Conservation (phyloP, 2,329 filamentous ascomycete genomes). For the Fusarium circinatum region DNA sequence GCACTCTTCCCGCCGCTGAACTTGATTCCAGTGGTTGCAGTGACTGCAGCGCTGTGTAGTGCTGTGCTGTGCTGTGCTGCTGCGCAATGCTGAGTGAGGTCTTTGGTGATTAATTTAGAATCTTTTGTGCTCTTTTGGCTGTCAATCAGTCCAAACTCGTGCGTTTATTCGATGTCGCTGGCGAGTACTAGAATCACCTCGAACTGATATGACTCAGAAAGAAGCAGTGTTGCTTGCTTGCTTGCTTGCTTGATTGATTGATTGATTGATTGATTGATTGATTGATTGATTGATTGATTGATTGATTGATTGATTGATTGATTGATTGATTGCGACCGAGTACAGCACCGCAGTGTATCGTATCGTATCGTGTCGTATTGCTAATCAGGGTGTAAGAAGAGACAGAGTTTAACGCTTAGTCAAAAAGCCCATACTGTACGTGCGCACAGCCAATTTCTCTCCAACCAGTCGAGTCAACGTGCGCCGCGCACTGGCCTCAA, state of each 20-base stretch:
- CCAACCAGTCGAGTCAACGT: slow-evolving; percentile 36
- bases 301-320: too few relatives aligned
- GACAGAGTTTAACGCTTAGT: slow-evolving; percentile 36
- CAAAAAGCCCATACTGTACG: slow-evolving; percentile 34
- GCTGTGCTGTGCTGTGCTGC: slow-evolving; percentile 1
- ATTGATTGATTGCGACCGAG: background rate
- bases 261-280: too few relatives aligned
- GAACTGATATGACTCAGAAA: slow-evolving; percentile 25
- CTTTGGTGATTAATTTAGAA: slow-evolving; percentile 10
- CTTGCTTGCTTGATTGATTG: too few relatives aligned
- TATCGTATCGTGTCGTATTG: slow-evolving; percentile 14
- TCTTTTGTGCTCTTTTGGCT: background rate
- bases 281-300: too few relatives aligned
- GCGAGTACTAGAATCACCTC: slow-evolving; percentile 15
- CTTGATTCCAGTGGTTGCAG: slow-evolving; percentile 5
- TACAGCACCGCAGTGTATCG: background rate
- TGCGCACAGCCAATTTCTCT: slow-evolving; percentile 27
- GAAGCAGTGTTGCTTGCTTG: slow-evolving; percentile 33
- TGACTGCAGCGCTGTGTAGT: background rate
- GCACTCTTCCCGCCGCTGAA: slow-evolving; percentile 27
- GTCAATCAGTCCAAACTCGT: background rate
- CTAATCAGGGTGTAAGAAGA: slow-evolving; percentile 36
- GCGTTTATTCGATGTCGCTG: background rate
- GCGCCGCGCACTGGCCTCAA: slow-evolving; percentile 36
- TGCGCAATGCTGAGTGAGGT: background rate